Conservation (phyloP, 331 rosid genomes). For the Cydonia oblonga region DNA sequence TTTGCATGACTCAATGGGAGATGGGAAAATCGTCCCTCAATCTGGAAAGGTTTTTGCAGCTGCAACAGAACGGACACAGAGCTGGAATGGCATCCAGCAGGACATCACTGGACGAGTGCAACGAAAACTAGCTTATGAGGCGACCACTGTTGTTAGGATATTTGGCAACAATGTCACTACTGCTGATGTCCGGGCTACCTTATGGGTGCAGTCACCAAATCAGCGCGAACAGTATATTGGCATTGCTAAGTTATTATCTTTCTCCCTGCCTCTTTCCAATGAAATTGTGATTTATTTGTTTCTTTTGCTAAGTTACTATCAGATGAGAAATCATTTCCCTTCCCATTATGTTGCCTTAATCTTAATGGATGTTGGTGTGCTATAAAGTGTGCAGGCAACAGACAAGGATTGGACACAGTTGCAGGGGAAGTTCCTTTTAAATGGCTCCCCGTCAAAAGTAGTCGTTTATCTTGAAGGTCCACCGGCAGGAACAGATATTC, state of each 20-base stretch:
- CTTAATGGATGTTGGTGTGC: slow-evolving; percentile 15
- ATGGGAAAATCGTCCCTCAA: slow-evolving; percentile 61
- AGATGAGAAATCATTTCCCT: background rate
- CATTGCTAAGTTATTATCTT: slow-evolving; percentile 58
- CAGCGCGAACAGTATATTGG: slow-evolving; percentile 80
- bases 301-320: background rate
- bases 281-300: background rate
- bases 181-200: slow-evolving; percentile 69
- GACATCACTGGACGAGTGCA: slow-evolving; percentile 79
- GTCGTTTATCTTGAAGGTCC: slow-evolving; percentile 91
- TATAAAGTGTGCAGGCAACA: slow-evolving; percentile 77
- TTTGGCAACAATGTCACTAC: slow-evolving; percentile 63
- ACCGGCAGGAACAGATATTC: slow-evolving; percentile 78
- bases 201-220: slow-evolving; percentile 65
- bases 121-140: slow-evolving; percentile 76
- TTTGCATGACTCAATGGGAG: slow-evolving; percentile 57
- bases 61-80: slow-evolving; percentile 74
- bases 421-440: slow-evolving; percentile 86
- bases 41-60: slow-evolving; percentile 68
- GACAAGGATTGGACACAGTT: slow-evolving; percentile 80
- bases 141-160: slow-evolving; percentile 61
- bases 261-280: background rate
- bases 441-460: slow-evolving; percentile 67
- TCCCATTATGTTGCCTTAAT: background rate
- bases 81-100: slow-evolving; percentile 93